Base-by-base conservation (phyloP, 2,329 filamentous ascomycete genomes). In the Pseudogymnoascus sp. region DNA sequence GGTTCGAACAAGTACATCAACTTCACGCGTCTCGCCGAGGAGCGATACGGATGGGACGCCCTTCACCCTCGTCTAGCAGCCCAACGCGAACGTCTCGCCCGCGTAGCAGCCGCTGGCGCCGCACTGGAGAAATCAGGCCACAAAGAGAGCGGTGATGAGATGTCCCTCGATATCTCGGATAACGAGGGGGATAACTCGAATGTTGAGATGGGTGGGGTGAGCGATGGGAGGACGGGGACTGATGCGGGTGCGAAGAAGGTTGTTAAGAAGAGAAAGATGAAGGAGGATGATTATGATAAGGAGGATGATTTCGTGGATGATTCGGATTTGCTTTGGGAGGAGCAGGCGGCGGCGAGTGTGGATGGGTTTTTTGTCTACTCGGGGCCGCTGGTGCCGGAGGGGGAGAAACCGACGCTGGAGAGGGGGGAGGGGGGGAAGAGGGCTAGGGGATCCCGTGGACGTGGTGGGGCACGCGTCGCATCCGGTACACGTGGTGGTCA, bases 361-460 rank as follows among this genome's bases (percentile, higher is more conserved):
- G 95, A 97, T 73, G 95, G 95, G 1, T 99, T 97, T 79, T 99
- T 97, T 74, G 95, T 99, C 1, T 99, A 97, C 76, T 96, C 91
- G 66, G 95, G 95, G 3, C 93, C 93, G 7, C 79, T 99, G 57
- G 84, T 97, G 21, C 89, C 89, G 4, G 92, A 96, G 75, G 90
- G 88, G 21, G 89, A 96, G 77, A 93, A 95, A 76, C 80, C 85
- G 42, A 77, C 81, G 63, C 79, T 86, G 60, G 86, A 88, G 72
- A 80, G 83, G 83, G 86, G 77, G 71, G 76, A 78, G 68, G 89
- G 45, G 80, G 83, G 7, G 85, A 87, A 1, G 82, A 86, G 16
- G 81, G 91, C 68, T 4, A 4, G 21, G 1, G 60, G 60, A 31
- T 61, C 45, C 31, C 42, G n/a, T 34, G 65, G n/a, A 54, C 61